Evolutionary conservation across 495 filamentous ascomycete species (phyloP).

Genomic region (Tuber melanosporum): DNA sequence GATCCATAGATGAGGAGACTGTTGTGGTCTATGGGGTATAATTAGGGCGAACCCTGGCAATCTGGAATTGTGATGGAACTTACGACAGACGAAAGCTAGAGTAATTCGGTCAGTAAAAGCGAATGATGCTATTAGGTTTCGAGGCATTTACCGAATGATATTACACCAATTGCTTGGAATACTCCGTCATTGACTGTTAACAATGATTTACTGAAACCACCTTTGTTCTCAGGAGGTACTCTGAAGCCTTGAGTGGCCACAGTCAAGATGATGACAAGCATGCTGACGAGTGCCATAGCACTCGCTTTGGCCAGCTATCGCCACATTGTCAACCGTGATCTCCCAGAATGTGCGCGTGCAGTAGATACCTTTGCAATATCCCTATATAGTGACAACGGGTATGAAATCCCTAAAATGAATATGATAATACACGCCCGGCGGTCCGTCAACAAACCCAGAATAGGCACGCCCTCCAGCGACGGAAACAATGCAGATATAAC

Average conservation of each 20-base stretch:
- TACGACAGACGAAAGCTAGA: slow-evolving; percentile 49
- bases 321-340: not conserved
- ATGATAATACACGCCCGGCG: slow-evolving; percentile 76
- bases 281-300: slow-evolving; percentile 81
- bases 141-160: slow-evolving; percentile 70
- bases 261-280: slow-evolving; percentile 79
- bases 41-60: slow-evolving; percentile 23
- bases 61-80: slow-evolving; percentile 32
- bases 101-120: slow-evolving; percentile 9
- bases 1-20: slow-evolving; percentile 96
- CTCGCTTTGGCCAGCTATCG: slow-evolving; percentile 86
- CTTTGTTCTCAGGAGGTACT: slow-evolving; percentile 62
- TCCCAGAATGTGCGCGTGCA: not conserved
- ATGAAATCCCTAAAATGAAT: slow-evolving; percentile 79
- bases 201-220: slow-evolving; percentile 57
- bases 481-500: slow-evolving; percentile 80
- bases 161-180: slow-evolving; percentile 93
- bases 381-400: slow-evolving; percentile 82
- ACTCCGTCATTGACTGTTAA: slow-evolving; percentile 75
- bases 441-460: slow-evolving; percentile 74
- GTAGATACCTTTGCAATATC: slow-evolving; percentile 85
- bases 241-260: slow-evolving; percentile 78
- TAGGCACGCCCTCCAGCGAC: slow-evolving; percentile 59
- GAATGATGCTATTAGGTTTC: not conserved
- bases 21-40: slow-evolving; percentile 64